Conservation (phyloP, 192 early-diverging fungal genomes). For the Phycomyces nitens region DNA sequence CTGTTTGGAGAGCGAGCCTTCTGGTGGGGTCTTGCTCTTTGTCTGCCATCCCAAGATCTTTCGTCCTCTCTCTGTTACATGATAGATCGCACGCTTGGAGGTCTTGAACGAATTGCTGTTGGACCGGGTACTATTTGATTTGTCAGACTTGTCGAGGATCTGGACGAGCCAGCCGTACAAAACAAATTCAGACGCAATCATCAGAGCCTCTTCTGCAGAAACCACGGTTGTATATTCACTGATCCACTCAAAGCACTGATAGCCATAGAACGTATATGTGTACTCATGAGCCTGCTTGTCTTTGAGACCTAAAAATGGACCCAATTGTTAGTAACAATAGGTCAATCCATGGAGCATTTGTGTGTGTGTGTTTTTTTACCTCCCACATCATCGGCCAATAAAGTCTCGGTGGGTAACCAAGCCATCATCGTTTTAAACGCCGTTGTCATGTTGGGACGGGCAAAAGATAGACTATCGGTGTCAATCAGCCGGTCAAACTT, state of each 20-base stretch:
- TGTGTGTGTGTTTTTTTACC: slow-evolving; percentile 6
- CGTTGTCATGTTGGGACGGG: slow-evolving; percentile 31
- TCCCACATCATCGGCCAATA: slow-evolving; percentile 18
- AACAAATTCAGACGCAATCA: slow-evolving; percentile 45
- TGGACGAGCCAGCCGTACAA: slow-evolving; percentile 38
- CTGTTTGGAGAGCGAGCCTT: neutral
- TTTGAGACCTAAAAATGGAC: slow-evolving; percentile 3
- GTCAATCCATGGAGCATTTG: neutral
- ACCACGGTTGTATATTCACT: slow-evolving; percentile 45
- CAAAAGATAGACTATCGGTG: slow-evolving; percentile 42
- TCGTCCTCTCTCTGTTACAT: slow-evolving; percentile 15
- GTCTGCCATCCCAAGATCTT: slow-evolving; percentile 10
- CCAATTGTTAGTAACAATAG: neutral
- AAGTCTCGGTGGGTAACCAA: slow-evolving; percentile 30
- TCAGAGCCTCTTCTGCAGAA: slow-evolving; percentile 40
- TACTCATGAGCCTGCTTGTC: neutral
- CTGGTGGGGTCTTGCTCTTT: neutral
- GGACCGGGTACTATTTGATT: neutral
- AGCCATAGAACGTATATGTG: slow-evolving; percentile 10
- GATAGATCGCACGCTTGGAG: slow-evolving; percentile 8
- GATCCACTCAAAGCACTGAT: slow-evolving; percentile 37
- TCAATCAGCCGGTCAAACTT: slow-evolving; percentile 13
- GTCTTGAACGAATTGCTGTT: slow-evolving; percentile 2
- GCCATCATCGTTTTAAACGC: slow-evolving; percentile 44
- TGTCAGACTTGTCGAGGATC: slow-evolving; percentile 24